phyloP scores from a whole-genome alignment of 2,329 filamentous ascomycete species.

The Aspergillus transmontanensis region DNA sequence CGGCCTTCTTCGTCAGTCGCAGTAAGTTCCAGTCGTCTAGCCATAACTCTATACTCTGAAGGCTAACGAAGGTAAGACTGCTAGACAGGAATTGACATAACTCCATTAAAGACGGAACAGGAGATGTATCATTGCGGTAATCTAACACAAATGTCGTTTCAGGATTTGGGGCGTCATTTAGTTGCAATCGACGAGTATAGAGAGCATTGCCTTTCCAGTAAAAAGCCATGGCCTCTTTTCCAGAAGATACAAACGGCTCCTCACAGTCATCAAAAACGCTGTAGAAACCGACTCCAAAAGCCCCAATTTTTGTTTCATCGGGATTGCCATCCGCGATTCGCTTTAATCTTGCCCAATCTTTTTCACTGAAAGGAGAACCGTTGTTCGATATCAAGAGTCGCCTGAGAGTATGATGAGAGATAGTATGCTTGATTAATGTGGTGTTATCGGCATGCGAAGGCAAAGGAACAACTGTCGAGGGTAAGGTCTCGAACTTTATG shows the following conservation, averaged over 20 bases:
- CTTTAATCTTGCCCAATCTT: constrained; percentile 92
- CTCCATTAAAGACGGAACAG: constrained; percentile 81
- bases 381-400: constrained; percentile 92
- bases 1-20: constrained; percentile 79
- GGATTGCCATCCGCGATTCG: constrained; percentile 98
- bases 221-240: constrained; percentile 91
- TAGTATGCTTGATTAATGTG: constrained; percentile 76
- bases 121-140: constrained; percentile 85
- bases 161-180: constrained; percentile 65
- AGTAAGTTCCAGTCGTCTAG: constrained; percentile 85
- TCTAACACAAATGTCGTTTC: constrained; percentile 94
- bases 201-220: constrained; percentile 99
- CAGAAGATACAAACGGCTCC: constrained; percentile 94
- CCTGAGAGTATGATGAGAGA: constrained; percentile 82
- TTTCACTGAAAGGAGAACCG: constrained; percentile 81
- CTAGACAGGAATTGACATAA: constrained; percentile 91
- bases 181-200: constrained; percentile 81
- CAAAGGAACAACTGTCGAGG: constrained; percentile 74
- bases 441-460: constrained; percentile 68
- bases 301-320: constrained; percentile 98
- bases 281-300: constrained; percentile 98
- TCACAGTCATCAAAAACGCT: constrained; percentile 98
- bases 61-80: constrained; percentile 90
- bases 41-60: constrained; percentile 85
- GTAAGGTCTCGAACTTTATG: constrained; percentile 88